Evolutionary conservation across 331 rosid genomes (phyloP), one percentile per base, ranked within the genome.

Genomic region (Telfairia occidentalis): DNA sequence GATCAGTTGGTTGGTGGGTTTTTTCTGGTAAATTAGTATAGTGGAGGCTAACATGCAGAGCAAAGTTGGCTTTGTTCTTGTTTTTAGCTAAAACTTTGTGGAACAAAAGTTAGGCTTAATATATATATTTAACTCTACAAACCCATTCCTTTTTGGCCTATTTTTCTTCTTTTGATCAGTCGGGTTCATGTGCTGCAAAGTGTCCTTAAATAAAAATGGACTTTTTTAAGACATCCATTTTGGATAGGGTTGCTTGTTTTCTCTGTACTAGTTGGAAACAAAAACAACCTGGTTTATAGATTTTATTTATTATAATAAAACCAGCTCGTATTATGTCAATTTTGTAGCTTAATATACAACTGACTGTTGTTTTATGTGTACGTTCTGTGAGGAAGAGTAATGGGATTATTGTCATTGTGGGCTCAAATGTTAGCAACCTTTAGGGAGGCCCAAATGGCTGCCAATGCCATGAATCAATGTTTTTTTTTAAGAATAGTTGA

Each of bases 41-140:
- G 74, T 69, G 74, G 55, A 69, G 54, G 74, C 37, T 23, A 69
- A 69, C 74, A 69, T 69, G 74, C 52, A 66, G 10, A 10, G 19
- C 38, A 69, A 37, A 9, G 54, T 13, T 45, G 74, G 21, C 0
- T 42, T 42, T 23, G 8, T 11, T 38, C 12, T 66, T 40, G 52
- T 66, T 40, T 66, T 69, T 24, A 43, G 35, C 23, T 23, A 13
- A 13, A 66, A 38, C 54, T 38, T 66, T 40, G 32, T 23, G n/a
- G n/a, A 43, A 42, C 11, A 24, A 38, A 64, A 7, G 30, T 18
- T 13, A 61, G 6, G 15, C 69, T 26, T 43, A 43, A 55, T 32
- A 4, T n/a, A 0, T 21, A 42, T 66, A 35, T 34, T 64, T 66
- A 38, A 66, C 34, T 5, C 3, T 34, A 40, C 21, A 40, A 66